Evolutionary conservation across 2,329 filamentous ascomycete genomes (phyloP).

Genomic region (Scortechinia acanthostroma): DNA sequence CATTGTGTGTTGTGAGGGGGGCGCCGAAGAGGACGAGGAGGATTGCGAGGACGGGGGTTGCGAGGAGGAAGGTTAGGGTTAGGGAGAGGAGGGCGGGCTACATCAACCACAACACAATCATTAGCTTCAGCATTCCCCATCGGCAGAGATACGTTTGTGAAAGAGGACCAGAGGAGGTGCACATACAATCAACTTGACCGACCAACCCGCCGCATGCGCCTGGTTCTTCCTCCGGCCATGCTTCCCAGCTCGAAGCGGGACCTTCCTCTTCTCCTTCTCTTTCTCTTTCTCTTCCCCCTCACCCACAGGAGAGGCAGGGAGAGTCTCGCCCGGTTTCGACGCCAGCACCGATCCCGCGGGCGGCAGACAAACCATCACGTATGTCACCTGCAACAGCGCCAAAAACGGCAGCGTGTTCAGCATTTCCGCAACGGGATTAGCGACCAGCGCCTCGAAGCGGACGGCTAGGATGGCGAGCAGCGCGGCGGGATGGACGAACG

Average conservation of each 20-base stretch:
- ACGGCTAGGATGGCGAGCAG: neutral
- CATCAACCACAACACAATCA: too few species aligned
- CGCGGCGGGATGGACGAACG: neutral
- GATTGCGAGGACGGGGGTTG: neutral
- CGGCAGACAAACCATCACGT: neutral
- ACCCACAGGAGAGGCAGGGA: too few species aligned
- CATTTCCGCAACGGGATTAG: neutral
- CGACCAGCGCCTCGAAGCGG: neutral
- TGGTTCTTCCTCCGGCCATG: too few species aligned
- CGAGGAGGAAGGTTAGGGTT: neutral
- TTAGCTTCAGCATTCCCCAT: neutral
- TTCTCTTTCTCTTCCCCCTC: too few species aligned
- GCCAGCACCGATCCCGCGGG: neutral
- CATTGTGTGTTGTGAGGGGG: neutral
- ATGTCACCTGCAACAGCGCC: neutral
- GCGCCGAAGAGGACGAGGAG: constrained; percentile 3
- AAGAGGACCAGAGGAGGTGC: too few species aligned
- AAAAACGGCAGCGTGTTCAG: neutral
- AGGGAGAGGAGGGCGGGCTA: neutral
- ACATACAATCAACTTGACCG: too few species aligned
- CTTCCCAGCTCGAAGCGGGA: too few species aligned
- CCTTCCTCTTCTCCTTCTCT: too few species aligned
- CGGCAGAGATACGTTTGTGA: too few species aligned
- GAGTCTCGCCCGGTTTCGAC: too few species aligned
- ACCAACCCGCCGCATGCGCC: too few species aligned